Conservation (phyloP, 192 early-diverging fungal genomes). For the Funneliformis mosseae region DNA sequence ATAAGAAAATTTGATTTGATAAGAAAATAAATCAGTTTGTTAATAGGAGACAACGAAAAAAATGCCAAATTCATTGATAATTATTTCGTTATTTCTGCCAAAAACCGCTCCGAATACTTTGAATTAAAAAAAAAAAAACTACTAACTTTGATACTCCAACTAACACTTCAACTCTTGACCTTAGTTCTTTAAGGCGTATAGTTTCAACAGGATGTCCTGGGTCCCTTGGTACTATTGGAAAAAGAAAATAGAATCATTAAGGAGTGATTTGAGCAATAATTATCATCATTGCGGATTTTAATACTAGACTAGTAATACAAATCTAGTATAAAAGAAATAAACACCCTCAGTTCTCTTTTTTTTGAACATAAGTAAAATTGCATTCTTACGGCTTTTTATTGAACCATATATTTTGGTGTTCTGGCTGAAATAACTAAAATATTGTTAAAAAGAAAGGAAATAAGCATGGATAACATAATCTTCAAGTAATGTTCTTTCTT, state of each 20-base stretch:
- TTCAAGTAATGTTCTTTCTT: too few species aligned
- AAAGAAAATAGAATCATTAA: neutral
- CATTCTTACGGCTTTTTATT: constrained; percentile 82
- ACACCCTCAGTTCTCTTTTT: too few species aligned
- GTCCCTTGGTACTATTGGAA: neutral
- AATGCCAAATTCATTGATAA: too few species aligned
- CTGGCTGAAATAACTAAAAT: constrained; percentile 6
- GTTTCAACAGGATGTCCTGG: neutral
- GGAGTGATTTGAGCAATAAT: too few species aligned
- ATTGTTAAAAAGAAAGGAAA: too few species aligned
- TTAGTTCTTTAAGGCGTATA: neutral
- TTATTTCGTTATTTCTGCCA: neutral
- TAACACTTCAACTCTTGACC: neutral
- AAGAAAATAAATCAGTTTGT: neutral
- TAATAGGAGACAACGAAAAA: neutral
- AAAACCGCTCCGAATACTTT: neutral
- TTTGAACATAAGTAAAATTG: constrained; percentile 76
- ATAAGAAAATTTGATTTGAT: neutral
- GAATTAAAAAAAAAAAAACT: neutral
- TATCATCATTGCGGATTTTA: too few species aligned
- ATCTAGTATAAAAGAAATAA: too few species aligned
- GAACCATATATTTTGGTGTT: too few species aligned
- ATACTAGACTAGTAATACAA: too few species aligned
- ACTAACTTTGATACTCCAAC: neutral
- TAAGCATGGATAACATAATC: too few species aligned